Conservation (phyloP, 441 rosid species). For the Theobroma grandiflorum region DNA sequence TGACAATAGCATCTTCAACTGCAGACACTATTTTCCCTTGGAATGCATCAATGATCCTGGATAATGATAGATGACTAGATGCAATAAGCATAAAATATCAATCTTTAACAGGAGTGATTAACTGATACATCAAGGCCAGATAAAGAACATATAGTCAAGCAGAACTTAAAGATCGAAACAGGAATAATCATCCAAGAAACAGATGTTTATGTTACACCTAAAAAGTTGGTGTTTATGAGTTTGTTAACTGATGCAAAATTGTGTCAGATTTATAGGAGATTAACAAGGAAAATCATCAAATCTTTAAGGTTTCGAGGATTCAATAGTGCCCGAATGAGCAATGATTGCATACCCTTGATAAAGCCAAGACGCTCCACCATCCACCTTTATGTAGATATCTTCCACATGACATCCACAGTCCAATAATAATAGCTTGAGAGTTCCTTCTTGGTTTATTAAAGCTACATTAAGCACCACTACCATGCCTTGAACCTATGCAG, state of each 20-base stretch:
- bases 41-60: conserved; percentile 79
- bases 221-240: neutral
- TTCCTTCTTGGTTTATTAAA: conserved; percentile 58
- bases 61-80: conserved; percentile 21
- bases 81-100: neutral
- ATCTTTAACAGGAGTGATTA: neutral
- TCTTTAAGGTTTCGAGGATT: neutral
- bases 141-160: neutral
- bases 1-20: conserved; percentile 60
- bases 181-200: neutral
- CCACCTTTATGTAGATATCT: conserved; percentile 60
- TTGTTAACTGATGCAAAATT: neutral
- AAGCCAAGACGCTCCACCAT: conserved; percentile 92
- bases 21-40: conserved; percentile 59
- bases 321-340: no score
- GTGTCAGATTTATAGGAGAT: neutral
- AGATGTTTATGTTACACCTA: neutral
- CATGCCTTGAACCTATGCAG: conserved; percentile 72
- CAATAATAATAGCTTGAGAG: conserved; percentile 53
- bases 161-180: neutral
- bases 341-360: conserved; percentile 66
- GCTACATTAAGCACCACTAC: conserved; percentile 48
- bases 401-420: conserved; percentile 60
- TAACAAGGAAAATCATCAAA: neutral
- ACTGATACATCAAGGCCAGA: neutral